Percentiles rank a stretch among this genome's conserved stretches.
phyloP scores from a whole-genome alignment of 768 basidiomycete species.

The Gymnopilus junonius region DNA sequence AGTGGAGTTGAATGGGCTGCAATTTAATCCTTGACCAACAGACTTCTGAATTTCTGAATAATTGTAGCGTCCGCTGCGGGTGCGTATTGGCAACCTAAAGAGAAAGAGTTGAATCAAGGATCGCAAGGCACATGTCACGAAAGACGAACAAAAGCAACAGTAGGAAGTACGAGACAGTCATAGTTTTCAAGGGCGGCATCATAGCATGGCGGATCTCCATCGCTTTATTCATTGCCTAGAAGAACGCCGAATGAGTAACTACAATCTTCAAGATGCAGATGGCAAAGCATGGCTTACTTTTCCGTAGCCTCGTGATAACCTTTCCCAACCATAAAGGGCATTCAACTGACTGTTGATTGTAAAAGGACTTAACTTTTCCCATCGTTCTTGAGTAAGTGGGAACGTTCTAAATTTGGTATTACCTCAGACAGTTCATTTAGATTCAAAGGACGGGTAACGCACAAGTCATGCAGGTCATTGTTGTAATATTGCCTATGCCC shows the following conservation, averaged over 20 bases:
- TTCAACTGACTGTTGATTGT: constrained; percentile 26
- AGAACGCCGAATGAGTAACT: neutral
- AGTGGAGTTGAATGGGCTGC: constrained; percentile 34
- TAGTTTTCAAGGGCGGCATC: constrained; percentile 18
- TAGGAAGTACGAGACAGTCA: constrained; percentile 24
- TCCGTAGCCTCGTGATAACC: constrained; percentile 20
- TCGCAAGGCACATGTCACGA: neutral
- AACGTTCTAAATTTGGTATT: constrained; percentile 10
- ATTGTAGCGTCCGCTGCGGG: constrained; percentile 25
- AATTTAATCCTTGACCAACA: constrained; percentile 32
- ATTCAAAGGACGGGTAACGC: neutral
- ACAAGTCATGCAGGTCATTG: constrained; percentile 23
- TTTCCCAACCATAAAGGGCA: constrained; percentile 23
- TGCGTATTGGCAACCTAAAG: constrained; percentile 26
- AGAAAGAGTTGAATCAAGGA: neutral
- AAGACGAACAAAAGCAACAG: constrained; percentile 22
- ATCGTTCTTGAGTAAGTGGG: constrained; percentile 24
- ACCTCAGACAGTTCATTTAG: neutral
- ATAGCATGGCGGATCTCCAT: constrained; percentile 24
- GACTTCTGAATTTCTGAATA: constrained; percentile 30
- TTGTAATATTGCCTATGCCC: constrained; percentile 24
- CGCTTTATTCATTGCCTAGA: constrained; percentile 25
- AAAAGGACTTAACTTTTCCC: constrained; percentile 25
- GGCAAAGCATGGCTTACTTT: constrained; percentile 9
- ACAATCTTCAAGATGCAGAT: too few relatives aligned